Conservation (phyloP, 2,329 filamentous ascomycete species). For the Ophiocordyceps robertsii region DNA sequence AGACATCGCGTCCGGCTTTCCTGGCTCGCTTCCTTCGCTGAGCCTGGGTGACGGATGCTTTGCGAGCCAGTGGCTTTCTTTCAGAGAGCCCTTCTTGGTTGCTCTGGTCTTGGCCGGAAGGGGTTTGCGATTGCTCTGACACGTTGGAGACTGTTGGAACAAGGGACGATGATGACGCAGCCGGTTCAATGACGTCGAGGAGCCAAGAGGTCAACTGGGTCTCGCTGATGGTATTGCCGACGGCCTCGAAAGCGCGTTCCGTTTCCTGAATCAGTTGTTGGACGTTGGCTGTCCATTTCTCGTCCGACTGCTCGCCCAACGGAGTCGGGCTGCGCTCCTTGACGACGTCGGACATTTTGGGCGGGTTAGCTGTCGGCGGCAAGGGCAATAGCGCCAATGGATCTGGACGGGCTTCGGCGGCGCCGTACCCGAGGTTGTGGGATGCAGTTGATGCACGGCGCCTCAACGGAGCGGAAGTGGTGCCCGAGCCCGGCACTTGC, state of each 20-base stretch:
- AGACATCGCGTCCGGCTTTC: not conserved
- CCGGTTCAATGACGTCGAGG: constrained; percentile 5
- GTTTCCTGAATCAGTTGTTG: constrained; percentile 34
- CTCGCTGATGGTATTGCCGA: constrained; percentile 26
- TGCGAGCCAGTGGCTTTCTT: not conserved
- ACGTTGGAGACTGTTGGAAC: not conserved
- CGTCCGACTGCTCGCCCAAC: not conserved
- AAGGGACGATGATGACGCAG: constrained; percentile 7
- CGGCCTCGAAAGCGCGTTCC: constrained; percentile 35
- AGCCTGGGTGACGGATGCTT: not conserved
- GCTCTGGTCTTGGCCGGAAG: not conserved
- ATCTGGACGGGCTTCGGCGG: too few relatives aligned
- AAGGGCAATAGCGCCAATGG: too few relatives aligned
- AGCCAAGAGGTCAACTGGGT: constrained; percentile 15
- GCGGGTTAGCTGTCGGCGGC: too few relatives aligned
- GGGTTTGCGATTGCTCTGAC: not conserved
- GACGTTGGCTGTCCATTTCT: constrained; percentile 20
- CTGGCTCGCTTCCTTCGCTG: not conserved
- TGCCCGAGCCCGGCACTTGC: too few relatives aligned
- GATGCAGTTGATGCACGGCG: too few relatives aligned
- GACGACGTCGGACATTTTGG: too few relatives aligned
- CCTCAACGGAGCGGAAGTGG: too few relatives aligned
- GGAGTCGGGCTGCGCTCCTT: too few relatives aligned
- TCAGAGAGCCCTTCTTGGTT: not conserved
- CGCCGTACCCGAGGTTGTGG: too few relatives aligned